Percentiles rank a stretch among this genome's conserved stretches.
phyloP scores from a whole-genome alignment of 169 alveolate genomes.

The Plasmodium cynomolgi region DNA sequence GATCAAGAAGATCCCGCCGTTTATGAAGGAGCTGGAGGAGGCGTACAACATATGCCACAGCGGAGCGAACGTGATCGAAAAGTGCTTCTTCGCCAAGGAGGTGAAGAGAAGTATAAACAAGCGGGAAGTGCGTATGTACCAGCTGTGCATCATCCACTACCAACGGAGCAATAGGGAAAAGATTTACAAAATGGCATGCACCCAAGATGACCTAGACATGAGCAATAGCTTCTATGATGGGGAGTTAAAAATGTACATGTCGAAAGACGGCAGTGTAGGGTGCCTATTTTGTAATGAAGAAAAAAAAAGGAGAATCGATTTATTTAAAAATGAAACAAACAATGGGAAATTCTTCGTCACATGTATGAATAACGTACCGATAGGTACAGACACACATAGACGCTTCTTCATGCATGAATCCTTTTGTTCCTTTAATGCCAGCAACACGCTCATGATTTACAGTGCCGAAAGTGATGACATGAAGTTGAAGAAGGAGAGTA shows the following conservation, averaged over 20 bases:
- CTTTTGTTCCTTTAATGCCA: constrained; percentile 58
- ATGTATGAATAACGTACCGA: constrained; percentile 30
- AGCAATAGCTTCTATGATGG: constrained; percentile 52
- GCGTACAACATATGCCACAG: constrained; percentile 47
- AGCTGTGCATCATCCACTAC: constrained; percentile 59
- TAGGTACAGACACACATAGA: constrained; percentile 36
- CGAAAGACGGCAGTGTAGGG: constrained; percentile 62
- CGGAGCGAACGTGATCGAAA: constrained; percentile 55
- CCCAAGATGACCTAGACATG: constrained; percentile 47
- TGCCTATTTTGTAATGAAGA: constrained; percentile 59
- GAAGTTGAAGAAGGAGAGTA: constrained; percentile 23
- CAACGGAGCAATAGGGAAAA: constrained; percentile 61
- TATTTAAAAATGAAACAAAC: constrained; percentile 43
- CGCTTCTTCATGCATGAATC: constrained; percentile 39
- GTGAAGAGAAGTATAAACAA: constrained; percentile 15
- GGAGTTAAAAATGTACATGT: constrained; percentile 61
- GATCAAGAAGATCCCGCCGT: constrained; percentile 68
- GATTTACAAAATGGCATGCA: constrained; percentile 54
- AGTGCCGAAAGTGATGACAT: constrained; percentile 68
- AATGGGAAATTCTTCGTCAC: constrained; percentile 24
- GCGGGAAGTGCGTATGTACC: constrained; percentile 23
- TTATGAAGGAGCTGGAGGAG: constrained; percentile 67
- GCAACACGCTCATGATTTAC: constrained; percentile 48
- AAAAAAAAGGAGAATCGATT: constrained; percentile 40
- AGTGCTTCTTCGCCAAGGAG: constrained; percentile 36